Conservation (phyloP, 306 rosid genomes). For the Crataegus laevigata region DNA sequence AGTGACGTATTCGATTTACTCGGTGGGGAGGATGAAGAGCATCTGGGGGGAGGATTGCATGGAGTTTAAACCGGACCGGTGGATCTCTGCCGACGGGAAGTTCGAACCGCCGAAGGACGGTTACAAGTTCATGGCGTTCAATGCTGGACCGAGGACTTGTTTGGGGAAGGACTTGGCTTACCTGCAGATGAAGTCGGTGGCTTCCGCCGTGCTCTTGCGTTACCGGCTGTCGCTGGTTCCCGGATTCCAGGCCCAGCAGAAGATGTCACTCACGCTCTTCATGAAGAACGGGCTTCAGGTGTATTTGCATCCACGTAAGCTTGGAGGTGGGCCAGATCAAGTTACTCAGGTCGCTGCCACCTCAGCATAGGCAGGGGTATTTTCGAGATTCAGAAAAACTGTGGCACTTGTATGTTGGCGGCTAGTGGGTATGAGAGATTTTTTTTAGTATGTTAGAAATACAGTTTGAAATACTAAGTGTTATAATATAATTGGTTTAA, state of each 20-base stretch:
- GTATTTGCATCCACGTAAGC: slow-evolving; percentile 58
- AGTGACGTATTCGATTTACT: slow-evolving; percentile 84
- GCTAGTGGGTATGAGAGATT: too few species aligned
- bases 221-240: slow-evolving; percentile 72
- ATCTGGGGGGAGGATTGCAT: slow-evolving; percentile 91
- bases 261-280: slow-evolving; percentile 83
- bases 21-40: slow-evolving; percentile 80
- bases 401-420: background rate
- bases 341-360: slow-evolving; percentile 4
- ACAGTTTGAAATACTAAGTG: too few species aligned
- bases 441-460: too few species aligned
- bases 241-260: slow-evolving; percentile 76
- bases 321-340: slow-evolving; percentile 8
- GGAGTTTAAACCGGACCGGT: slow-evolving; percentile 92
- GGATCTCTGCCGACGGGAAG: slow-evolving; percentile 49
- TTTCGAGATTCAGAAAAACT: slow-evolving; percentile 14
- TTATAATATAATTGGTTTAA: too few species aligned
- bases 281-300: slow-evolving; percentile 83
- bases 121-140: slow-evolving; percentile 75
- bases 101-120: slow-evolving; percentile 76
- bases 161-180: slow-evolving; percentile 94
- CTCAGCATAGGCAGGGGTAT: slow-evolving; percentile 10
- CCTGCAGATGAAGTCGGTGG: slow-evolving; percentile 91
- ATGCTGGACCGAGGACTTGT: slow-evolving; percentile 92
- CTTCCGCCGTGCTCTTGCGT: slow-evolving; percentile 70